A percentile compares a stretch with the other conserved stretches of the same genome.
Evolutionary conservation across 1,139 yeast species (phyloP).

Genomic region (Candida neerlandica): DNA sequence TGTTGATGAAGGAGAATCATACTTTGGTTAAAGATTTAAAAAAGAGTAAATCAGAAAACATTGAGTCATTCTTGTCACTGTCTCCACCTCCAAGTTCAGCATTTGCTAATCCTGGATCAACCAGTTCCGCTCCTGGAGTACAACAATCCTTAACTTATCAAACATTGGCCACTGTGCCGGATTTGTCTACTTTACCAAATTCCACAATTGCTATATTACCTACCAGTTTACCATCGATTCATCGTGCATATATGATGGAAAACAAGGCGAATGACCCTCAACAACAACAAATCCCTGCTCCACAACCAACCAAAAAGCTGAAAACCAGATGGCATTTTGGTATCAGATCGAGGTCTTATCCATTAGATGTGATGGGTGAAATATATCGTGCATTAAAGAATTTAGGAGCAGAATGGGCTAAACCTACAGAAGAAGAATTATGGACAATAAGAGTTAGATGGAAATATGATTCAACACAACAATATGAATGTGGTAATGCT

Average conservation of each 20-base stretch:
- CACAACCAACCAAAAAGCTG: conserved; percentile 71
- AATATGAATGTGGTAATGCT: conserved; percentile 25
- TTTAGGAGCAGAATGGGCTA: conserved; percentile 97
- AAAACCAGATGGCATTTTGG: conserved; percentile 99
- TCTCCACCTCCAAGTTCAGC: conserved; percentile 49
- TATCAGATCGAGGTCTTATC: conserved; percentile 92
- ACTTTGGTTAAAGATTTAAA: conserved; percentile 67
- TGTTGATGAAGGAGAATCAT: conserved; percentile 83
- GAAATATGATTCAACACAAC: conserved; percentile 63
- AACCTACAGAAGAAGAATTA: conserved; percentile 87
- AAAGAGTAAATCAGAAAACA: conserved; percentile 51
- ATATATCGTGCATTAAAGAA: conserved; percentile 91
- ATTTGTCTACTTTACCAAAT: conserved; percentile 52
- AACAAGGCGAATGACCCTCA: conserved; percentile 23
- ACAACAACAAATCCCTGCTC: conserved; percentile 64
- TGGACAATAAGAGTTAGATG: conserved; percentile 98
- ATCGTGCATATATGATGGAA: conserved; percentile 88
- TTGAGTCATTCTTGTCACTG: conserved; percentile 53
- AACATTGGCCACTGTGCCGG: conserved; percentile 53
- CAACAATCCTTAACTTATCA: conserved; percentile 53
- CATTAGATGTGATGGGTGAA: conserved; percentile 98
- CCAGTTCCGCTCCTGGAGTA: conserved; percentile 43
- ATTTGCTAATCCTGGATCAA: conserved; percentile 29
- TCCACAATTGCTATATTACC: conserved; percentile 90
- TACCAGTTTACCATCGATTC: conserved; percentile 90